Conservation (phyloP, 495 filamentous ascomycete genomes). For the Hyphodiscus hymeniophilus region DNA sequence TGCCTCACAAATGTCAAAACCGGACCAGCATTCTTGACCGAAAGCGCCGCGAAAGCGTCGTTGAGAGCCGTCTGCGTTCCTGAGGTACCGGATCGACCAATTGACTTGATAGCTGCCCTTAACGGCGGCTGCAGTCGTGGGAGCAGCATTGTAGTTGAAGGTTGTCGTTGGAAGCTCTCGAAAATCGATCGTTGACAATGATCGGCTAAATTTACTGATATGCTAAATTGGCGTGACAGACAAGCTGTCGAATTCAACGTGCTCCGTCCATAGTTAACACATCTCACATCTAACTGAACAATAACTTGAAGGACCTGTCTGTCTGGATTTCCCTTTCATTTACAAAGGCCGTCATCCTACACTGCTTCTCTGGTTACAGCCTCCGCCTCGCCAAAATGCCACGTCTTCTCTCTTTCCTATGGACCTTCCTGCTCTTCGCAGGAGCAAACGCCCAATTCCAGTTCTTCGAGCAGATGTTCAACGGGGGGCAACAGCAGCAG, state of each 20-base stretch:
- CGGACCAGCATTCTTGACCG: conserved; percentile 34
- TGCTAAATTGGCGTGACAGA: neutral
- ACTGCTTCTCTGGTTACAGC: too few species aligned
- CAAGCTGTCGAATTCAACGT: neutral
- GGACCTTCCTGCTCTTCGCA: conserved; percentile 38
- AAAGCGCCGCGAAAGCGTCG: conserved; percentile 29
- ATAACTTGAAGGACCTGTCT: too few species aligned
- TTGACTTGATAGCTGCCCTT: conserved; percentile 34
- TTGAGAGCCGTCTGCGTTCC: conserved; percentile 22
- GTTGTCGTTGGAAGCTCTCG: neutral
- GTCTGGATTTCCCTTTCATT: neutral
- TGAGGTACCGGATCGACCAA: conserved; percentile 22
- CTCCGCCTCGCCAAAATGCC: conserved; percentile 21
- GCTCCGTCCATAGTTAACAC: neutral
- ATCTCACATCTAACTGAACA: neutral
- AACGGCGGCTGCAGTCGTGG: conserved; percentile 44
- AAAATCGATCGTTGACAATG: neutral
- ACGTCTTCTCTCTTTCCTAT: conserved; percentile 18
- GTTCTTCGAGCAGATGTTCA: conserved; percentile 79
- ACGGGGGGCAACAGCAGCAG: conserved; percentile 42
- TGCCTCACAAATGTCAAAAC: conserved; percentile 48
- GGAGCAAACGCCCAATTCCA: conserved; percentile 64
- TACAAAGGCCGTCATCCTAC: too few species aligned
- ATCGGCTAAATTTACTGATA: too few species aligned
- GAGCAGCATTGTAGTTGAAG: conserved; percentile 34